Evolutionary conservation across 1,284 basidiomycete genomes (phyloP).

Genomic region (Ceratobasidium sp.): DNA sequence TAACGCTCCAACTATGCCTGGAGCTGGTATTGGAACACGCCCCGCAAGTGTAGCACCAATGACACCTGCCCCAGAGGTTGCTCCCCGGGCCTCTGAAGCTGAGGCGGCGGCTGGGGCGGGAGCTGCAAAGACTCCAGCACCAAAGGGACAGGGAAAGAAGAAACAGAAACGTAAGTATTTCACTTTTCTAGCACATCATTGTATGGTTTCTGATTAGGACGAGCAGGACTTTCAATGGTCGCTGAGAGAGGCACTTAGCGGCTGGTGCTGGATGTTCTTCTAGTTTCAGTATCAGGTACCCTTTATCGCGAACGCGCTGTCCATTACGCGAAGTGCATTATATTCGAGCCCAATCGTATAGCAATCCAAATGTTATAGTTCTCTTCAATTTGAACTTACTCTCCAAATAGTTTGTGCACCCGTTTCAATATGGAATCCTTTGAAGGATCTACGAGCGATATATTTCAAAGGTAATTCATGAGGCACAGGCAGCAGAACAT

Average conservation of each 20-base stretch:
- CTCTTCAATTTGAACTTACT: constrained; percentile 57
- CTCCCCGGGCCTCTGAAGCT: constrained; percentile 20
- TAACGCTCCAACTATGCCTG: background rate
- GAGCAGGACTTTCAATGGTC: constrained; percentile 37
- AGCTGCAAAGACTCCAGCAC: constrained; percentile 23
- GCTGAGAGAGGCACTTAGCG: constrained; percentile 30
- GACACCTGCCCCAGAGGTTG: constrained; percentile 32
- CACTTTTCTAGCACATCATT: background rate
- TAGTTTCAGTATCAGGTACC: background rate
- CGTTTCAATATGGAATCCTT: constrained; percentile 98
- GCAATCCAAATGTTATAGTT: too few relatives aligned
- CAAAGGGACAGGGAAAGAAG: constrained; percentile 39
- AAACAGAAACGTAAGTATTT: constrained; percentile 29
- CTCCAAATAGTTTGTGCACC: constrained; percentile 96
- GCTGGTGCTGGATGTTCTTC: background rate
- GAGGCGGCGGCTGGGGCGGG: constrained; percentile 13
- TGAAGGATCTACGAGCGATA: constrained; percentile 76
- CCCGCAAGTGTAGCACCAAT: constrained; percentile 23
- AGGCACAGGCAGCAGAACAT: constrained; percentile 48
- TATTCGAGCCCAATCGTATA: too few relatives aligned
- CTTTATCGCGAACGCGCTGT: too few relatives aligned
- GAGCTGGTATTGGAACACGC: constrained; percentile 12
- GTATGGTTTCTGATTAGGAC: background rate
- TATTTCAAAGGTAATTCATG: constrained; percentile 11
- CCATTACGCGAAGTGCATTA: too few relatives aligned